Evolutionary conservation across 1,284 basidiomycete species (phyloP), one percentile per base, ranked within the genome.

Genomic region (Schizophyllum commune): DNA sequence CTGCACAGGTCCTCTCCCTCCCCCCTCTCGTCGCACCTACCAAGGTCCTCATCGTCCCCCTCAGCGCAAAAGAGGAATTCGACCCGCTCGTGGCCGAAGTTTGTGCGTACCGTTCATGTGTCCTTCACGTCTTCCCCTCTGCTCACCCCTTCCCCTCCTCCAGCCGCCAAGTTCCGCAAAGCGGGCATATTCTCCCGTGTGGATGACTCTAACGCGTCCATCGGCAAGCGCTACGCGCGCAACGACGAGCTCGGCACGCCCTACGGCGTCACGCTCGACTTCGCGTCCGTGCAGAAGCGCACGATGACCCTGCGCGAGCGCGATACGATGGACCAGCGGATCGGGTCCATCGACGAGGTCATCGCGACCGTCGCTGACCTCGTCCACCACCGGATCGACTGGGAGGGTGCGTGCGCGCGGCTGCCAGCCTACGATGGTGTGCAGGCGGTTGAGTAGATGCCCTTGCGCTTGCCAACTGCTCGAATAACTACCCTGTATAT

Each of bases 231-330:
- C 51, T 99, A 99, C 75, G 87, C 97, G 33, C 86, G 97, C 65
- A 99, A 98, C 77, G 96, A 99, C 77, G 97, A 99, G 78, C 85
- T 99, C 54, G 96, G 96, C 67, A 99, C 96, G 47, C 96, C 96
- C 2, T 99, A 92, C 72, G 96, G 96, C 60, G 83, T 96, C 67
- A 99, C 97, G 5, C 83, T 99, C 64, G 96, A 99, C 77, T 99
- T 99, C 80, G 96, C 96, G 27, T 96, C 92, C 61, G 77, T 93
- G 60, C 84, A 91, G 75, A 94, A 96, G 70, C 78, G 85, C 64
- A 96, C 94, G 56, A 89, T 96, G 82, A 97, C 93, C 17, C 83
- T 95, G 59, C 86, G 93, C 67, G 96, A 99, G 75, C 91, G 96
- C 60, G 96, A 98, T 75, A 94, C 95, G 57, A 98, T 92, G 58